Percentiles rank a stretch among this genome's conserved stretches.
These are phyloP conservation scores for Gossypium lobatum DNA, from an alignment of 441 rosid species.

Conservation along the genomic window DNA sequence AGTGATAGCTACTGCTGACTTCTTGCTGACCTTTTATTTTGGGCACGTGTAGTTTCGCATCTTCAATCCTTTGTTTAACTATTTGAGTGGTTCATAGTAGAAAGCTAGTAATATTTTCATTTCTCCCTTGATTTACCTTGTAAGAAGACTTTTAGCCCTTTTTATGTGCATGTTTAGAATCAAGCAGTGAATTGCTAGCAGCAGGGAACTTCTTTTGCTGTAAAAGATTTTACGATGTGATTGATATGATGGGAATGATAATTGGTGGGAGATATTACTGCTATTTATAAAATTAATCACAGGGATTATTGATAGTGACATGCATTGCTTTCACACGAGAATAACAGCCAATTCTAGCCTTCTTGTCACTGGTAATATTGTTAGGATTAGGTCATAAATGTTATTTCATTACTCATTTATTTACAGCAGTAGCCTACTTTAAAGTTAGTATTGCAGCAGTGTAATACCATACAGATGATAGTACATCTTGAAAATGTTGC, in stretches of 20 bases:
- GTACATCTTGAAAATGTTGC: conserved; percentile 12
- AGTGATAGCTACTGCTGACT: not conserved
- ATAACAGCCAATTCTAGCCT: not conserved
- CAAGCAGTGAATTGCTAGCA: not conserved
- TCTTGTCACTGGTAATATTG: not conserved
- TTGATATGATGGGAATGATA: not conserved
- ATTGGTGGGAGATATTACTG: not conserved
- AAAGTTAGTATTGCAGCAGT: not conserved
- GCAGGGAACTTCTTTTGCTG: not conserved
- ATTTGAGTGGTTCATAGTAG: not conserved
- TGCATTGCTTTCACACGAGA: not conserved
- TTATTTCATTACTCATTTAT: not conserved
- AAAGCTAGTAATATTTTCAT: conserved; percentile 1
- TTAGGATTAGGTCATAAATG: not conserved
- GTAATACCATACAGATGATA: not conserved
- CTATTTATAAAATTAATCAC: not conserved
- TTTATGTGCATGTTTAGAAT: not conserved
- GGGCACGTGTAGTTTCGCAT: not conserved
- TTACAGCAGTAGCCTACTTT: not conserved
- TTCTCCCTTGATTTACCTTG: not conserved
- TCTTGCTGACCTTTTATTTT: not conserved
- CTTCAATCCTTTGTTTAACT: not conserved
- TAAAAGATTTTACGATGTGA: not conserved
- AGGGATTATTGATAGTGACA: not conserved
- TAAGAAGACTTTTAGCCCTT: not conserved